These are phyloP conservation scores for Aleurites moluccanus DNA, from an alignment of 441 rosid genomes.

Conservation along the genomic window DNA sequence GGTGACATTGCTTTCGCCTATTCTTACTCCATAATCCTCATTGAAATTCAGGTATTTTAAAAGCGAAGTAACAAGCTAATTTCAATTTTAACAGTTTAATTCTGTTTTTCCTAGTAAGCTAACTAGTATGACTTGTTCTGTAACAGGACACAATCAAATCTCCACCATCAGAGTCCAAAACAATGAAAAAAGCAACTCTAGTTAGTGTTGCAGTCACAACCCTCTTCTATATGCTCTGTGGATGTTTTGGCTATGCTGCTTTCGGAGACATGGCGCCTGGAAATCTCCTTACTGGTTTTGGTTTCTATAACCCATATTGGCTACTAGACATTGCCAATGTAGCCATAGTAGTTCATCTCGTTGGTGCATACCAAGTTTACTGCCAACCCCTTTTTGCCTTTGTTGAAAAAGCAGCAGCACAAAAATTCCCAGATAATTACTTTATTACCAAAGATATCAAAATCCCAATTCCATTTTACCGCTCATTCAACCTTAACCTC, in stretches of 20 bases:
- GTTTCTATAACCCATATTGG: conserved; percentile 82
- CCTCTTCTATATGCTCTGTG: conserved; percentile 78
- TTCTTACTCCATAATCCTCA: conserved; percentile 75
- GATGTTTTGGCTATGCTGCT: conserved; percentile 85
- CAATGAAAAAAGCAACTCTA: conserved; percentile 71
- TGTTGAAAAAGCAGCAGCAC: conserved; percentile 52
- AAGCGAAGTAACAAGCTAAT: neutral
- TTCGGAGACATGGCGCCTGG: conserved; percentile 81
- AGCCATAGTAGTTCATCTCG: conserved; percentile 74
- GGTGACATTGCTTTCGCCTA: conserved; percentile 85
- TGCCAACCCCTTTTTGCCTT: conserved; percentile 79
- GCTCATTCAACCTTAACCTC: conserved; percentile 50
- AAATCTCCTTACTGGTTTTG: conserved; percentile 76
- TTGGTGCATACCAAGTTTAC: conserved; percentile 83
- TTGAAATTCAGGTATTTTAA: conserved; percentile 65
- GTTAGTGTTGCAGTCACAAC: conserved; percentile 70
- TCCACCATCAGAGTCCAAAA: conserved; percentile 72
- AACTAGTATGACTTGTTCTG: neutral
- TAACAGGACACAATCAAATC: conserved; percentile 71
- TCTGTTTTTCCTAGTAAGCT: neutral
- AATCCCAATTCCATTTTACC: conserved; percentile 45
- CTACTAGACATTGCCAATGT: conserved; percentile 76
- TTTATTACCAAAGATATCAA: conserved; percentile 54
- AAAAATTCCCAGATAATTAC: conserved; percentile 44
- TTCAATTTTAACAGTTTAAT: neutral